Evolutionary conservation across 441 rosid species (phyloP).

Genomic region (Omphalea diandra): DNA sequence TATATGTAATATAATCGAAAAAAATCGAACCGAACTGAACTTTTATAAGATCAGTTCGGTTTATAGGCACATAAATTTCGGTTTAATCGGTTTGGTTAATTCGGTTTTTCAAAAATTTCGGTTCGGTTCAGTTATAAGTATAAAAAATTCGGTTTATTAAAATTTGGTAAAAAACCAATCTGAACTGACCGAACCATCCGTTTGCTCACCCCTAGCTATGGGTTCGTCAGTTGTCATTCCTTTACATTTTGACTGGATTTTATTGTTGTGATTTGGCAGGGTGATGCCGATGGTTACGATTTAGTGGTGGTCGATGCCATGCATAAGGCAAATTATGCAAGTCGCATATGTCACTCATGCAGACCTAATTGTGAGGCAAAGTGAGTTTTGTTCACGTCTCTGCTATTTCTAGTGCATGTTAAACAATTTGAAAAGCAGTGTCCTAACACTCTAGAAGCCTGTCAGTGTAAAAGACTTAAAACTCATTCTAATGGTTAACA

Average conservation of each 20-base stretch:
- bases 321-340: conserved; percentile 99
- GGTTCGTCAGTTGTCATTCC: conserved; percentile 6
- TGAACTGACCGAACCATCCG: no score
- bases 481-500: neutral
- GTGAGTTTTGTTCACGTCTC: conserved; percentile 45
- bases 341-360: conserved; percentile 99
- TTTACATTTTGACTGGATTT: conserved; percentile 25
- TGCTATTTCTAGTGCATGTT: conserved; percentile 17
- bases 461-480: neutral
- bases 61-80: no score
- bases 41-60: no score
- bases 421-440: neutral
- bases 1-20: no score
- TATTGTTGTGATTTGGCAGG: conserved; percentile 51
- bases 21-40: no score
- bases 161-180: no score
- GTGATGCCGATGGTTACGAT: conserved; percentile 99
- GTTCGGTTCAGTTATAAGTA: no score
- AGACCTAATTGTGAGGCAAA: conserved; percentile 99
- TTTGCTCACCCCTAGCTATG: no score
- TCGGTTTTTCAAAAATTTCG: no score
- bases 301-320: conserved; percentile 99
- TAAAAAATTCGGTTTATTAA: no score
- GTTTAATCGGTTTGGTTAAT: no score
- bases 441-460: neutral